Evolutionary conservation across 2,329 filamentous ascomycete genomes (phyloP).

Genomic region (Neopestalotiopsis clavispora): DNA sequence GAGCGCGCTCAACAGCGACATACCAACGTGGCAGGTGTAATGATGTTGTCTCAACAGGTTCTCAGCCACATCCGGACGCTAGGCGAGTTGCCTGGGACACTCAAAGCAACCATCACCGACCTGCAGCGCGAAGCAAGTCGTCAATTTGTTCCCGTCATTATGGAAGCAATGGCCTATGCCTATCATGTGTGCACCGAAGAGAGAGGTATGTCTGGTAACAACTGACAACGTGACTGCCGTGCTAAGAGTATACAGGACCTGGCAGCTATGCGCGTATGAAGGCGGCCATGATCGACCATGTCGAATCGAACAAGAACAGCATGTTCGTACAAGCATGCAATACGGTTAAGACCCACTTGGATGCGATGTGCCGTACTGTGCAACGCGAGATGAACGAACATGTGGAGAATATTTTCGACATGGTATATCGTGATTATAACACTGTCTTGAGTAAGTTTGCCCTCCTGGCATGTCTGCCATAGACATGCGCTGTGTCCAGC

Average conservation of each 20-base stretch:
- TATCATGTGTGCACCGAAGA: conserved; percentile 3
- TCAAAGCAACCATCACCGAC: background rate
- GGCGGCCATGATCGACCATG: conserved; percentile 47
- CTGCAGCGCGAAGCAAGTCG: conserved; percentile 8
- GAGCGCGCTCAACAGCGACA: conserved; percentile 25
- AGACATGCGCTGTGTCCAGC: background rate
- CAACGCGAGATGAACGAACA: conserved; percentile 19
- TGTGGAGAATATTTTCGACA: conserved; percentile 2
- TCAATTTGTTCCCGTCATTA: conserved; percentile 1
- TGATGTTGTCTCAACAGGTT: conserved; percentile 41
- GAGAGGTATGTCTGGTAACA: background rate
- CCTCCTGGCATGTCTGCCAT: background rate
- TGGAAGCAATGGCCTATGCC: background rate
- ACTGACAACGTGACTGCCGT: background rate
- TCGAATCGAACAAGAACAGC: conserved; percentile 40
- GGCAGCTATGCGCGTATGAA: conserved; percentile 52
- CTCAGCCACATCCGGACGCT: background rate
- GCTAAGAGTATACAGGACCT: background rate
- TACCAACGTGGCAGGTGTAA: conserved; percentile 29
- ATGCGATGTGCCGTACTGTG: conserved; percentile 36
- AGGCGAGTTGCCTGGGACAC: background rate
- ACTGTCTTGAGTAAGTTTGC: background rate
- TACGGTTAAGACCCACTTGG: conserved; percentile 44
- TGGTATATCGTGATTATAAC: background rate
- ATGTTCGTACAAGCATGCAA: conserved; percentile 57